Conservation (phyloP, 2,329 filamentous ascomycete species). For the Aspergillus flavus region DNA sequence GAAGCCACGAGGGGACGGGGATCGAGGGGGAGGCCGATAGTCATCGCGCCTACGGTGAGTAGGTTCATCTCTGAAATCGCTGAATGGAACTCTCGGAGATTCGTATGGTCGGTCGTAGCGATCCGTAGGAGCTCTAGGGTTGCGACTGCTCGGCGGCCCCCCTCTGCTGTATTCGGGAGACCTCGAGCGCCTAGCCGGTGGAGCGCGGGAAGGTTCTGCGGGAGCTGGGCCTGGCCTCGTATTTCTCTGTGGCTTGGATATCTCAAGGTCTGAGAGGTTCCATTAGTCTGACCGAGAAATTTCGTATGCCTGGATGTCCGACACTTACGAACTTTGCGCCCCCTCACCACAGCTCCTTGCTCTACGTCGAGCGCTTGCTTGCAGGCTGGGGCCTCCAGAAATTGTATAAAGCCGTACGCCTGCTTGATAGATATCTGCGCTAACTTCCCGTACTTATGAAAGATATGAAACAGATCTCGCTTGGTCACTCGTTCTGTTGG, state of each 20-base stretch:
- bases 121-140: conserved; percentile 36
- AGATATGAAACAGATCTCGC: conserved; percentile 88
- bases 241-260: conserved; percentile 85
- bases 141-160: conserved; percentile 33
- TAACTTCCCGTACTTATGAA: conserved; percentile 80
- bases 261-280: conserved; percentile 33
- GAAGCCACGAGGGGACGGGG: conserved; percentile 61
- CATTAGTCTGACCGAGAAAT: conserved; percentile 22
- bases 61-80: conserved; percentile 55
- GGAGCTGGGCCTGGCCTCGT: conserved; percentile 58
- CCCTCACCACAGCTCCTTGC: conserved; percentile 79
- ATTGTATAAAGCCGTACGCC: conserved; percentile 96
- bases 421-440: conserved; percentile 97
- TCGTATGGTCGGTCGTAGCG: conserved; percentile 49
- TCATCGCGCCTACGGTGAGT: conserved; percentile 60
- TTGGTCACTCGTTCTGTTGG: conserved; percentile 93
- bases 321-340: conserved; percentile 86
- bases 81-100: conserved; percentile 40
- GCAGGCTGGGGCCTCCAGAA: conserved; percentile 75
- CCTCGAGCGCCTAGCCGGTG: conserved; percentile 58
- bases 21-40: conserved; percentile 62
- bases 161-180: conserved; percentile 63
- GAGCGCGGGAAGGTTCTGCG: conserved; percentile 38
- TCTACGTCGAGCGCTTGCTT: conserved; percentile 72
- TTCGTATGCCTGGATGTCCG: background rate